Percentiles rank a stretch among this genome's conserved stretches.
Conservation (phyloP, 345 rosid genomes). For the Camelina sativa region DNA sequence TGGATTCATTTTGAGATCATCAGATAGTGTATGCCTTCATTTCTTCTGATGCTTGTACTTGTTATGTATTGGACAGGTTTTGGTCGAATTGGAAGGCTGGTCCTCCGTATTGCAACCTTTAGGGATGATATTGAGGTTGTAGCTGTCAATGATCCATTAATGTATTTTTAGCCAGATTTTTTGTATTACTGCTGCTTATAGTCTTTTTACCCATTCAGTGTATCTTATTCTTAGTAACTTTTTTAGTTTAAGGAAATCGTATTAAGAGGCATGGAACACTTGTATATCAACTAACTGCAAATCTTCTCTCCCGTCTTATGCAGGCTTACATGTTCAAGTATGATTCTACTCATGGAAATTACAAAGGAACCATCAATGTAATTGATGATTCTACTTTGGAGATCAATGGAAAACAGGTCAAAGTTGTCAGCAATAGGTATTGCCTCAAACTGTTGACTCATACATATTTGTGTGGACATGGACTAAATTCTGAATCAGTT, state of each 20-base stretch:
- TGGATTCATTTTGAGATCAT: constrained; percentile 9
- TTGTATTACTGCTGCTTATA: background rate
- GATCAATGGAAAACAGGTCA: constrained; percentile 80
- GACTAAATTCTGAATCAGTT: background rate
- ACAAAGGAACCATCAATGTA: constrained; percentile 72
- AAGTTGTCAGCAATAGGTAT: constrained; percentile 76
- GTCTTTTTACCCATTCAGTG: background rate
- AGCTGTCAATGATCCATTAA: constrained; percentile 91
- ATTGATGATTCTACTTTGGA: constrained; percentile 83
- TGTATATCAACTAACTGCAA: background rate
- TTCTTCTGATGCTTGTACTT: background rate
- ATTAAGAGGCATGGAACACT: constrained; percentile 7
- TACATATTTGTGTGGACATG: background rate
- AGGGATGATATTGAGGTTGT: constrained; percentile 91
- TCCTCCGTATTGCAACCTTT: constrained; percentile 74
- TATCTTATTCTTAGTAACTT: constrained; percentile 33
- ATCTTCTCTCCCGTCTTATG: constrained; percentile 25
- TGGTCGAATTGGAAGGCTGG: constrained; percentile 97
- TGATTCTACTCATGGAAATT: constrained; percentile 93
- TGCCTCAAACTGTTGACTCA: constrained; percentile 15
- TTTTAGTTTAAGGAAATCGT: background rate
- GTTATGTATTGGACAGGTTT: constrained; percentile 58
- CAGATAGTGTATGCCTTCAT: background rate
- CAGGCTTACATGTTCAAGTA: constrained; percentile 98
- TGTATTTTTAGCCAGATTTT: background rate